Evolutionary conservation across 257 asterid genomes (phyloP).

Genomic region (Capsicum baccatum): DNA sequence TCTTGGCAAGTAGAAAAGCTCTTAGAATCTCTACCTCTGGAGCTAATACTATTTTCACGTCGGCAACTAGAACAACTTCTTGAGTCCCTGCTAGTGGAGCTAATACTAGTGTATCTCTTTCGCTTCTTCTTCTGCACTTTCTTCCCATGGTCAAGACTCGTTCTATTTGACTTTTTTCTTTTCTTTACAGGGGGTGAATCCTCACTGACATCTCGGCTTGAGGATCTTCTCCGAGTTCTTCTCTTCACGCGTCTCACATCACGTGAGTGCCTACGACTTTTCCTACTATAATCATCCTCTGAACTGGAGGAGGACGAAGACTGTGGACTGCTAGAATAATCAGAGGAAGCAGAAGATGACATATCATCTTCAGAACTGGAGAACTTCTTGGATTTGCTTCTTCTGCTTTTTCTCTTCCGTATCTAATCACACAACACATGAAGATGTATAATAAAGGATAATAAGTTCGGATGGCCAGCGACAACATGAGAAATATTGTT

Average conservation of each 20-base stretch:
- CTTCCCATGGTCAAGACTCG: constrained; percentile 48
- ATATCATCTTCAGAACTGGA: constrained; percentile 46
- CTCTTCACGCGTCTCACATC: constrained; percentile 44
- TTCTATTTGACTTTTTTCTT: constrained; percentile 62
- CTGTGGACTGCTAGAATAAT: constrained; percentile 51
- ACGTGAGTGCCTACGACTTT: constrained; percentile 38
- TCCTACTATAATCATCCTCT: constrained; percentile 49
- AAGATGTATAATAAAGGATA: constrained; percentile 24
- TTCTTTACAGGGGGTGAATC: constrained; percentile 44
- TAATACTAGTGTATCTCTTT: constrained; percentile 45
- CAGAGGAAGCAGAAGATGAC: constrained; percentile 57
- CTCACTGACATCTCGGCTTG: constrained; percentile 40
- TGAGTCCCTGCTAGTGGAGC: constrained; percentile 64
- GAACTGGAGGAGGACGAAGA: constrained; percentile 56
- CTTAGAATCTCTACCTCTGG: constrained; percentile 60
- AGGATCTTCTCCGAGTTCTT: constrained; percentile 46
- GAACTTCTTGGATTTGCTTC: constrained; percentile 58
- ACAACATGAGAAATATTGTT: constrained; percentile 15
- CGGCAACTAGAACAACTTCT: constrained; percentile 58
- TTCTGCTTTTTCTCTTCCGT: constrained; percentile 62
- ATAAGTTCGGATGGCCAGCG: constrained; percentile 15
- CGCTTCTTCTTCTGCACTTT: constrained; percentile 59
- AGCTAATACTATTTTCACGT: constrained; percentile 40
- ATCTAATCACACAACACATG: constrained; percentile 38
- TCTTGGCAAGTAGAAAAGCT: constrained; percentile 53